These are phyloP conservation scores for Syzygium malaccense DNA, from an alignment of 441 rosid species.

Conservation along the genomic window DNA sequence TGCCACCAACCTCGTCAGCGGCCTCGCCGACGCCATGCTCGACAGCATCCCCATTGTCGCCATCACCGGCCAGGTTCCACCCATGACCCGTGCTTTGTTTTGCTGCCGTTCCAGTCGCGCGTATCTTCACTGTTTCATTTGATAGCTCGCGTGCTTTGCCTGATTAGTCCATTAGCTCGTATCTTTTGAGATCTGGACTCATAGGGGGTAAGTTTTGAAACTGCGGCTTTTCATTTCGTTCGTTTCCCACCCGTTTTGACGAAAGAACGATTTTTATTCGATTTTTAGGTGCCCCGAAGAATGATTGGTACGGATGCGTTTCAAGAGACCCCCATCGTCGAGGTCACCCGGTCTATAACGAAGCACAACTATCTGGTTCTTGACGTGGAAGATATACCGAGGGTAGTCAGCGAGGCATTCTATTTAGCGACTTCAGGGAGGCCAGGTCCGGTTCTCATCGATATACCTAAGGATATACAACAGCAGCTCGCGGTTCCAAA, in stretches of 20 bases:
- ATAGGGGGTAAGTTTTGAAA: not conserved
- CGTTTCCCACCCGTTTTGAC: not conserved
- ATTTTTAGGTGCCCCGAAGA: constrained; percentile 36
- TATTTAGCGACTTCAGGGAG: constrained; percentile 73
- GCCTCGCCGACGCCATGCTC: constrained; percentile 83
- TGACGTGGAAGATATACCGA: constrained; percentile 84
- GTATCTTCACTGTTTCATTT: not conserved
- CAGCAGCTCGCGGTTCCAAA: constrained; percentile 81
- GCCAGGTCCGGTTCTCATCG: constrained; percentile 88
- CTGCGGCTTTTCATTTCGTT: not conserved
- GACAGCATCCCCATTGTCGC: constrained; percentile 92
- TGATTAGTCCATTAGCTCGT: not conserved
- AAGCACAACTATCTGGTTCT: constrained; percentile 87
- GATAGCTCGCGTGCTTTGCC: not conserved
- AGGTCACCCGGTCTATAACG: constrained; percentile 86
- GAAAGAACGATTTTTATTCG: too few species aligned
- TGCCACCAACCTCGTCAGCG: constrained; percentile 89
- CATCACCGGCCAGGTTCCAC: constrained; percentile 82
- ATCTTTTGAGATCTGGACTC: not conserved
- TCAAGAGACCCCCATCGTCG: constrained; percentile 92
- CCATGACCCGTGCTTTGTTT: not conserved
- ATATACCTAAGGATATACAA: constrained; percentile 88
- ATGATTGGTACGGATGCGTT: constrained; percentile 97
- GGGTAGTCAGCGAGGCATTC: constrained; percentile 76
- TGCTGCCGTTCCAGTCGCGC: not conserved